phyloP scores from a whole-genome alignment of 1,284 basidiomycete species.

The Trichosporon ovoides region DNA sequence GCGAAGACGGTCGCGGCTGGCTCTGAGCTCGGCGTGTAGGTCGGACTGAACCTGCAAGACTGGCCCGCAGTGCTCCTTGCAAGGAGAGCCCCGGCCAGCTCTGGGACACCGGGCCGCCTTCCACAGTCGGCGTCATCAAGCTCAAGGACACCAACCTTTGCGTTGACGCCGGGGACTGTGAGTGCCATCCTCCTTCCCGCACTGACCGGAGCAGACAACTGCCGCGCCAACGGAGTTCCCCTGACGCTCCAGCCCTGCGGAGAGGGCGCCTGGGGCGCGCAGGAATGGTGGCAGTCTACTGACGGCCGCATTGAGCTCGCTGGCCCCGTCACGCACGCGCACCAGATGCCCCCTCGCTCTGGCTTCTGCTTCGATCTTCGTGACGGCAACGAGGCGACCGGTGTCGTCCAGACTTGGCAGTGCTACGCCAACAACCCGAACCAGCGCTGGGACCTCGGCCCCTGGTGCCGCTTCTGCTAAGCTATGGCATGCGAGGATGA shows the following conservation, averaged over 20 bases:
- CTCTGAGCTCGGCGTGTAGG: background rate
- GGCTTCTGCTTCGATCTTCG: slow-evolving; percentile 24
- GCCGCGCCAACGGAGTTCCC: slow-evolving; percentile 6
- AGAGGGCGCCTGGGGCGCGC: background rate
- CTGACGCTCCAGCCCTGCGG: slow-evolving; percentile 7
- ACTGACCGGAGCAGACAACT: slow-evolving; percentile 6
- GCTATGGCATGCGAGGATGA: slow-evolving; percentile 1
- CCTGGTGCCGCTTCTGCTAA: slow-evolving; percentile 14
- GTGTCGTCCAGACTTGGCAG: slow-evolving; percentile 23
- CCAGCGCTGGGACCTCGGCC: slow-evolving; percentile 20
- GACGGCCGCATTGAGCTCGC: slow-evolving; percentile 12
- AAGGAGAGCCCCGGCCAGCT: background rate
- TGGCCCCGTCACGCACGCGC: slow-evolving; percentile 7
- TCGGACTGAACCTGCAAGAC: background rate
- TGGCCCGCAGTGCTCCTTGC: background rate
- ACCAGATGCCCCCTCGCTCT: background rate
- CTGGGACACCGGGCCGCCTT: slow-evolving; percentile 9
- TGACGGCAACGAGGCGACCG: slow-evolving; percentile 18
- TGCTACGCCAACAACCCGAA: slow-evolving; percentile 24
- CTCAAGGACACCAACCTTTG: slow-evolving; percentile 11
- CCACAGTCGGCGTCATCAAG: slow-evolving; percentile 4
- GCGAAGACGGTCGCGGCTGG: background rate
- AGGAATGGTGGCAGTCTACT: slow-evolving; percentile 11
- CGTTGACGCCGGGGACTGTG: slow-evolving; percentile 14
- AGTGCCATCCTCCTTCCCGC: background rate